phyloP scores from a whole-genome alignment of 1,284 basidiomycete genomes.

The Fomitopsis schrenkii region DNA sequence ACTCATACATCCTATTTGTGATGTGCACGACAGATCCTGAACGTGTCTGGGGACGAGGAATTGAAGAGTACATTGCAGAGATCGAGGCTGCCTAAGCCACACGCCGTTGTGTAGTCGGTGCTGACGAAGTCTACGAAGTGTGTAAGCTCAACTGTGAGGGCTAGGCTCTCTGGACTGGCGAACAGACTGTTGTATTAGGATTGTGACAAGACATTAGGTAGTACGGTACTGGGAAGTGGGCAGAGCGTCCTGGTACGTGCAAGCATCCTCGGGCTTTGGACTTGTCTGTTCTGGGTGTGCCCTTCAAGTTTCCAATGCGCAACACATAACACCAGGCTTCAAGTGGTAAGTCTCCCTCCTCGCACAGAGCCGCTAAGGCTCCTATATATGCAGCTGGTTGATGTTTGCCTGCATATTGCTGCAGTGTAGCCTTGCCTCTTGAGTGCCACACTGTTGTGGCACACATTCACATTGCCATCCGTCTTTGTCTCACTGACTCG shows the following conservation, averaged over 20 bases:
- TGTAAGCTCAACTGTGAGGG: neutral
- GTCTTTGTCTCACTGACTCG: no score
- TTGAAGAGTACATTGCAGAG: conserved; percentile 54
- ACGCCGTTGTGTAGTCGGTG: neutral
- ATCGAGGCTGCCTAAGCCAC: conserved; percentile 45
- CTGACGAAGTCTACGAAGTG: neutral
- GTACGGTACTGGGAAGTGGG: neutral
- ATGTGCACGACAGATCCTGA: conserved; percentile 45
- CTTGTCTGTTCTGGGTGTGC: no score
- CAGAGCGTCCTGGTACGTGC: neutral
- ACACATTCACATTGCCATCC: no score
- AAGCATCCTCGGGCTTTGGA: neutral
- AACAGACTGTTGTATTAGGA: neutral
- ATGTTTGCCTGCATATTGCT: no score
- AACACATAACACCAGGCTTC: no score
- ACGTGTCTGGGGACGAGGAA: conserved; percentile 44
- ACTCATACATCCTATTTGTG: neutral
- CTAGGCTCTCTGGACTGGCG: no score
- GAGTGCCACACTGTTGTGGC: no score
- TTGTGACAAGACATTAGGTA: neutral
- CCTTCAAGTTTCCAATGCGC: no score
- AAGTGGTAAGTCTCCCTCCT: no score
- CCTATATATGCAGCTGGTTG: no score
- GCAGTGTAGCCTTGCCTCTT: no score
- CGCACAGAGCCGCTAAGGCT: no score